These are phyloP conservation scores for Blastobotrys arbuscula DNA, from an alignment of 1,139 yeast species.

Conservation along the genomic window DNA sequence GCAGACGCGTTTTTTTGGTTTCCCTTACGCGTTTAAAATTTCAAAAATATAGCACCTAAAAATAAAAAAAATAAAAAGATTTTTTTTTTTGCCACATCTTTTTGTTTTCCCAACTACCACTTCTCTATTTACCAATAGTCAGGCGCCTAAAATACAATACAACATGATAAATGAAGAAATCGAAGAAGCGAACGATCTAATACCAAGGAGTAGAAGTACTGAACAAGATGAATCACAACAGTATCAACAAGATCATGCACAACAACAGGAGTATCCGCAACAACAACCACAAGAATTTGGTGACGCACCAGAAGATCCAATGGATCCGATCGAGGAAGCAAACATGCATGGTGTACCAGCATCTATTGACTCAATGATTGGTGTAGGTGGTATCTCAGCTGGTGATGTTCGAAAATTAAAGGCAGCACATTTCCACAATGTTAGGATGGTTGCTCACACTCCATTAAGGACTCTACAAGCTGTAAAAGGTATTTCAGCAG, in stretches of 20 bases:
- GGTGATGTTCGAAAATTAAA: slow-evolving; percentile 75
- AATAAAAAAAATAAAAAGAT: not conserved
- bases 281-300: slow-evolving; percentile 4
- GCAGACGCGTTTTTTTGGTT: not conserved
- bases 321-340: slow-evolving; percentile 16
- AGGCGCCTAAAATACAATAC: not conserved
- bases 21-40: not conserved
- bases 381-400: slow-evolving; percentile 61
- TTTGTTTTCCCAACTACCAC: not conserved
- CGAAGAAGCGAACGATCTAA: slow-evolving; percentile 6
- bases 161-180: slow-evolving; percentile 1
- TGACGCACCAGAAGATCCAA: slow-evolving; percentile 13
- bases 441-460: slow-evolving; percentile 86
- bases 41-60: not conserved
- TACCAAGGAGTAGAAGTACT: slow-evolving; percentile 1
- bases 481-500: slow-evolving; percentile 91
- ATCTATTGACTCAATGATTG: slow-evolving; percentile 13
- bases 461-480: slow-evolving; percentile 71
- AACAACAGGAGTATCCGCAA: not conserved
- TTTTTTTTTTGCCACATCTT: not conserved
- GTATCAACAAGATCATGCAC: not conserved
- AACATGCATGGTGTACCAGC: slow-evolving; percentile 14
- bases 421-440: slow-evolving; percentile 83
- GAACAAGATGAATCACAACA: not conserved
- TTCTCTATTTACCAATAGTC: not conserved